phyloP scores from a whole-genome alignment of 352 stramenopile genomes.

The Phytophthora litchii region DNA sequence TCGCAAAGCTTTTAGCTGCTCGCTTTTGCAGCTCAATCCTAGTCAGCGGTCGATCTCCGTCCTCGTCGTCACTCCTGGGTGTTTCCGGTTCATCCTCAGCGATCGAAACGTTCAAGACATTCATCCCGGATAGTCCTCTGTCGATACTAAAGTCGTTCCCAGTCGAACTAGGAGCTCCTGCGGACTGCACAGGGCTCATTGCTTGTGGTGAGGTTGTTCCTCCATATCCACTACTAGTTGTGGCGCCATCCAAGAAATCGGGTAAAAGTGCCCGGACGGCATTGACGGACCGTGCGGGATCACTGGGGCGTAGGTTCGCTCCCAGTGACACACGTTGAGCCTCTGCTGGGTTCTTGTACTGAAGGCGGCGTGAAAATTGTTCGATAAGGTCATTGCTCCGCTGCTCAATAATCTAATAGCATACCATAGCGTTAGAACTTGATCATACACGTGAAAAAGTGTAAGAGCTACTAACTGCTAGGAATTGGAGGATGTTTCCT shows the following conservation, averaged over 20 bases:
- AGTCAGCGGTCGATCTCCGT: slow-evolving; percentile 65
- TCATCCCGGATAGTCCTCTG: slow-evolving; percentile 14
- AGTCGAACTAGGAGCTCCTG: not conserved
- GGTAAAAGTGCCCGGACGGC: slow-evolving; percentile 55
- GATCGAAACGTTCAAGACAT: slow-evolving; percentile 44
- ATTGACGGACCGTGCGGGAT: slow-evolving; percentile 61
- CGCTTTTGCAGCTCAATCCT: slow-evolving; percentile 67
- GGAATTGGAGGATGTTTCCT: slow-evolving; percentile 84
- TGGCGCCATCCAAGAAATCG: slow-evolving; percentile 31
- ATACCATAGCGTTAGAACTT: not conserved
- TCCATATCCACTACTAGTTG: slow-evolving; percentile 10
- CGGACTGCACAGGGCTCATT: slow-evolving; percentile 10
- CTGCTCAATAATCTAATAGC: slow-evolving; percentile 76
- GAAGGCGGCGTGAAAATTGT: slow-evolving; percentile 70
- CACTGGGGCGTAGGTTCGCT: slow-evolving; percentile 68
- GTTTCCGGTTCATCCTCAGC: slow-evolving; percentile 50
- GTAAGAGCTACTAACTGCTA: slow-evolving; percentile 43
- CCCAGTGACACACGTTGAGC: slow-evolving; percentile 58
- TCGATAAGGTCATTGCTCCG: slow-evolving; percentile 82
- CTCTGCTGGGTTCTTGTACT: slow-evolving; percentile 72
- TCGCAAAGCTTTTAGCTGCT: slow-evolving; percentile 57
- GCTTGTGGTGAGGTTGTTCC: slow-evolving; percentile 14
- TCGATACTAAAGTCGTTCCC: slow-evolving; percentile 22
- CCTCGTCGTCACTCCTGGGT: slow-evolving; percentile 65
- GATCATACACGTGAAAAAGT: not conserved